phyloP scores from a whole-genome alignment of 2,329 filamentous ascomycete genomes.

The Colletotrichum sp. region DNA sequence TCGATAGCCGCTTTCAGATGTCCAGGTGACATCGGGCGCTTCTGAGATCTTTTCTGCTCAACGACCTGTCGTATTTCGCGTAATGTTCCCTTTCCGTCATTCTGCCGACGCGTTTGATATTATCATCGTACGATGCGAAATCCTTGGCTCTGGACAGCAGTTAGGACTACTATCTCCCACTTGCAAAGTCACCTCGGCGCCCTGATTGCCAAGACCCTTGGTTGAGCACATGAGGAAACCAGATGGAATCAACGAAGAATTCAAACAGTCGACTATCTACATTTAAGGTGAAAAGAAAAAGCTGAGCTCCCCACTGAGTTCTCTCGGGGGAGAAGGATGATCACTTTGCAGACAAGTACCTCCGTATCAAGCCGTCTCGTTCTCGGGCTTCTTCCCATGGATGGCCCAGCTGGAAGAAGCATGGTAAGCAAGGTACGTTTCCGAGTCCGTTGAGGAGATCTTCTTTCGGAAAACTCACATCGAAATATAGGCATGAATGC shows the following conservation, averaged over 20 bases:
- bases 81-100: neutral
- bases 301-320: too few species aligned
- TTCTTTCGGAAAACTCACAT: neutral
- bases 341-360: too few species aligned
- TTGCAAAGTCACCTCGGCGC: too few species aligned
- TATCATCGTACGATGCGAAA: neutral
- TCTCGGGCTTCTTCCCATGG: neutral
- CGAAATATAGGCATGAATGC: constrained; percentile 24
- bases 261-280: too few species aligned
- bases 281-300: too few species aligned
- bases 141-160: accelerated
- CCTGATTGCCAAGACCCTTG: too few species aligned
- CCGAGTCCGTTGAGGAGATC: accelerated
- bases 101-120: too few species aligned
- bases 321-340: too few species aligned
- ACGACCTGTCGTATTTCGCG: neutral
- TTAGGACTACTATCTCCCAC: accelerated
- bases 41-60: neutral
- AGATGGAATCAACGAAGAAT: too few species aligned
- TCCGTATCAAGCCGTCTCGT: accelerated
- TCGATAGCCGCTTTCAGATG: constrained; percentile 1
- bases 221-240: too few species aligned
- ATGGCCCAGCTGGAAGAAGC: neutral
- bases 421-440: accelerated
- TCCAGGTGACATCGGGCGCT: neutral